Conservation (phyloP, 768 basidiomycete genomes). For the Strobilomyces dryophilus region DNA sequence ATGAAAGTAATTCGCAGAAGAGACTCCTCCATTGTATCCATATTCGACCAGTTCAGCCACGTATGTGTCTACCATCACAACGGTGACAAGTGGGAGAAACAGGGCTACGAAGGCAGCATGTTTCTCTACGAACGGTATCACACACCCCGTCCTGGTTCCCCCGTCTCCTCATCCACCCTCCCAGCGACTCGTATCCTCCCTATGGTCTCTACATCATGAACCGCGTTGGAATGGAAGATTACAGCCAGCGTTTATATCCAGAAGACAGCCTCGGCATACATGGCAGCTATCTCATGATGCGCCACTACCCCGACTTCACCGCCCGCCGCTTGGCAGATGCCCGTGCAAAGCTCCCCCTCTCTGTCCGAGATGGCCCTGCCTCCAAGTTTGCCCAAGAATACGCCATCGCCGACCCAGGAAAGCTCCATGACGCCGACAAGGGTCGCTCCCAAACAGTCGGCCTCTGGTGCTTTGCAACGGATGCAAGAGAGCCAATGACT, state of each 20-base stretch:
- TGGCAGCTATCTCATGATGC: constrained; percentile 68
- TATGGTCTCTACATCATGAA: constrained; percentile 87
- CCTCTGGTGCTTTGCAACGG: constrained; percentile 71
- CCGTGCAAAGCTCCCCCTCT: constrained; percentile 24
- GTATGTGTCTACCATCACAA: constrained; percentile 79
- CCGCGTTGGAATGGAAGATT: constrained; percentile 75
- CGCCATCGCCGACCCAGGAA: constrained; percentile 39
- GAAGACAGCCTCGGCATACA: constrained; percentile 66
- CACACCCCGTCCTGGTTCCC: neutral
- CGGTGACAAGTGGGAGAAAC: constrained; percentile 74
- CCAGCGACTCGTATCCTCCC: constrained; percentile 70
- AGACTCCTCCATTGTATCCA: constrained; percentile 74
- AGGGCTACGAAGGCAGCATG: constrained; percentile 85
- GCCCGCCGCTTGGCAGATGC: constrained; percentile 38
- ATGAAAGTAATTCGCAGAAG: constrained; percentile 75
- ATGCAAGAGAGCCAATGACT: constrained; percentile 65
- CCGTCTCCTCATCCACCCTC: constrained; percentile 2
- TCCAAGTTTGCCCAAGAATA: constrained; percentile 52
- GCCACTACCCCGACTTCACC: constrained; percentile 70
- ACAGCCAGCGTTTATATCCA: constrained; percentile 68
- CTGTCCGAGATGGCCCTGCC: constrained; percentile 27
- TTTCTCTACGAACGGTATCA: constrained; percentile 78
- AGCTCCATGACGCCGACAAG: constrained; percentile 45
- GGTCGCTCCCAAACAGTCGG: constrained; percentile 59
- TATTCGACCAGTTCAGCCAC: constrained; percentile 86